Evolutionary conservation across 2,329 filamentous ascomycete genomes (phyloP).

Genomic region (Ophiosphaerella herpotricha): DNA sequence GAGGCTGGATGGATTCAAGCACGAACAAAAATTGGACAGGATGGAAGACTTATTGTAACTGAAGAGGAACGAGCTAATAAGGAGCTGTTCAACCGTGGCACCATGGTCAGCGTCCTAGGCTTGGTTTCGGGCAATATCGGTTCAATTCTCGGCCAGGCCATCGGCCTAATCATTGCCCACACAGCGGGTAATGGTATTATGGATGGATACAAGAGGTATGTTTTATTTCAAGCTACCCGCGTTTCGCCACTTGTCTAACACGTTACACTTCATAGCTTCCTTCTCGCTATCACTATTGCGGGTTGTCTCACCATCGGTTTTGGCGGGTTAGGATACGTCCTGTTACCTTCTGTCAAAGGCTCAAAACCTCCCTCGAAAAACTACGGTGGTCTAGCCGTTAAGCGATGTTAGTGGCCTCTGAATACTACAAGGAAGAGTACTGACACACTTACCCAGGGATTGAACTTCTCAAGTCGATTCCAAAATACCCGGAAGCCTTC

Average conservation of each 20-base stretch:
- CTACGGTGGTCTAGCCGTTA: slow-evolving; percentile 2
- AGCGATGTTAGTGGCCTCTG: not conserved
- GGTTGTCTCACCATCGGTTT: slow-evolving; percentile 4
- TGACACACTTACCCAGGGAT: slow-evolving; percentile 9
- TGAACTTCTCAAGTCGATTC: slow-evolving; percentile 10
- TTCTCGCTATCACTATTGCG: slow-evolving; percentile 7
- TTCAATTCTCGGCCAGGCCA: slow-evolving; percentile 4
- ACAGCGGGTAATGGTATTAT: slow-evolving; percentile 1
- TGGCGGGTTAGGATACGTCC: slow-evolving; percentile 1
- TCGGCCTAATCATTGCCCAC: slow-evolving; percentile 6
- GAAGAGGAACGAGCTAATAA: slow-evolving; percentile 7
- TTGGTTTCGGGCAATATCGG: slow-evolving; percentile 3
- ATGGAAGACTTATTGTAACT: slow-evolving; percentile 7
- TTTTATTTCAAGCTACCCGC: not conserved
- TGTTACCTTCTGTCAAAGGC: slow-evolving; percentile 7
- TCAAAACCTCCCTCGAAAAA: slow-evolving; percentile 4
- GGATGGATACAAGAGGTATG: slow-evolving; percentile 6
- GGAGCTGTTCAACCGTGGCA: slow-evolving; percentile 5
- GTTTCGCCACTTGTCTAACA: too few relatives aligned
- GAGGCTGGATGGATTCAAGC: slow-evolving; percentile 13
- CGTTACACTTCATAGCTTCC: not conserved
- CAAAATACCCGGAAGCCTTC: slow-evolving; percentile 20
- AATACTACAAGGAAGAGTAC: not conserved
- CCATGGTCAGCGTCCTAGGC: slow-evolving; percentile 9
- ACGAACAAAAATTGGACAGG: slow-evolving; percentile 3